These are phyloP conservation scores for Sclerotinia minor DNA, from an alignment of 2,329 filamentous ascomycete genomes.

Conservation along the genomic window DNA sequence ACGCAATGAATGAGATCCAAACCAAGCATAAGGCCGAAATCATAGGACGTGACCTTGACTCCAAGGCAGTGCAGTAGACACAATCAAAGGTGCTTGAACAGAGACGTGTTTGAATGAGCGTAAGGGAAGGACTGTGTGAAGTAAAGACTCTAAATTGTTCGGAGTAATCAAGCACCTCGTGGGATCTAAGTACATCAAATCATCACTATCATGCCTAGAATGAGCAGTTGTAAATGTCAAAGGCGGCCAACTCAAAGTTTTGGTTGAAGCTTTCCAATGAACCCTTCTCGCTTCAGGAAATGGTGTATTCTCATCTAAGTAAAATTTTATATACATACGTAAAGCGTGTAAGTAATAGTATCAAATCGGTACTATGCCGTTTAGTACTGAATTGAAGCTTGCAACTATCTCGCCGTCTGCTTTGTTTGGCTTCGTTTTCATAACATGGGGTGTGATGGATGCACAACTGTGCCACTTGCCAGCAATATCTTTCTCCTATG, in stretches of 20 bases:
- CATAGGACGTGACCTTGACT: background rate
- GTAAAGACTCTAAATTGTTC: background rate
- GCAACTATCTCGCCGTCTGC: background rate
- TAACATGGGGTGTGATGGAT: background rate
- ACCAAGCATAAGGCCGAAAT: background rate
- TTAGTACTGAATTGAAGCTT: background rate
- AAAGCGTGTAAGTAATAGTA: too few species aligned
- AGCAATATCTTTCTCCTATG: background rate
- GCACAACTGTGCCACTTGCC: background rate
- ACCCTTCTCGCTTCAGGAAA: too few species aligned
- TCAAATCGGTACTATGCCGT: too few species aligned
- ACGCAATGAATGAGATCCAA: too few species aligned
- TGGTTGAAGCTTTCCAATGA: background rate
- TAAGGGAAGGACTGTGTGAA: too few species aligned
- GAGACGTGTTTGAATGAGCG: background rate
- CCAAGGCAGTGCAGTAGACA: background rate
- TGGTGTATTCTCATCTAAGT: too few species aligned
- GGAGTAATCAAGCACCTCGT: too few species aligned
- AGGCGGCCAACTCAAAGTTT: background rate
- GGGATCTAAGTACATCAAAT: too few species aligned
- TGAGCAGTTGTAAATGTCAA: background rate
- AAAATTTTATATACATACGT: too few species aligned
- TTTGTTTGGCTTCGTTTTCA: background rate
- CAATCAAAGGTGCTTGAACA: too few species aligned
- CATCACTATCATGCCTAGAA: background rate